Conservation (phyloP, 257 asterid genomes). For the Solanum appendiculatum region DNA sequence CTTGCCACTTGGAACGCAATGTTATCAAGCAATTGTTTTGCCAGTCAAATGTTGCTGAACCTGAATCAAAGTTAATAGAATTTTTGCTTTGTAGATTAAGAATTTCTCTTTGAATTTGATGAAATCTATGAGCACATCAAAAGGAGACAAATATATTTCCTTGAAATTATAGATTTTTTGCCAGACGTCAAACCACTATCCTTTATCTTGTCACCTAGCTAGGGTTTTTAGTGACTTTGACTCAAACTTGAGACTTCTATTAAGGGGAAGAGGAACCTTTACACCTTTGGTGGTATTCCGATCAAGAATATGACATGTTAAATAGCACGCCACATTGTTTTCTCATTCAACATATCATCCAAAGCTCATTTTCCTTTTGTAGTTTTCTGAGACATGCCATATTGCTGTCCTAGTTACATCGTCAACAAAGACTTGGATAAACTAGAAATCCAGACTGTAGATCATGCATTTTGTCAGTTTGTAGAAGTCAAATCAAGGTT, state of each 20-base stretch:
- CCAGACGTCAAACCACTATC: background rate
- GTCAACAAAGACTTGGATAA: background rate
- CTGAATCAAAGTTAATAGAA: background rate
- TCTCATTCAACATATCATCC: background rate
- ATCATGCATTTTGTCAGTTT: background rate
- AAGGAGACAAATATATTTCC: background rate
- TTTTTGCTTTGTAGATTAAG: background rate
- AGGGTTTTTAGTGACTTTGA: background rate
- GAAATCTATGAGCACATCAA: background rate
- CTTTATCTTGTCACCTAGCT: background rate
- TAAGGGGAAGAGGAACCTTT: background rate
- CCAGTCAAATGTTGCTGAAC: background rate
- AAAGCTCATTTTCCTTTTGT: background rate
- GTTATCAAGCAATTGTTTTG: background rate
- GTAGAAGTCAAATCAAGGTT: background rate
- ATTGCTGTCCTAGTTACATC: background rate
- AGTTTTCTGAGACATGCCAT: background rate
- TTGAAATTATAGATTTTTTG: background rate
- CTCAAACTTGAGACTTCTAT: background rate
- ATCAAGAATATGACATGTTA: background rate
- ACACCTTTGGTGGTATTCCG: background rate
- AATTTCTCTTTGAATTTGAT: background rate
- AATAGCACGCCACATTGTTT: background rate
- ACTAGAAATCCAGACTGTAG: background rate
- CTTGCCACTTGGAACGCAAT: background rate